phyloP scores from a whole-genome alignment of 75 land plant species.

The Picea sitchensis region DNA sequence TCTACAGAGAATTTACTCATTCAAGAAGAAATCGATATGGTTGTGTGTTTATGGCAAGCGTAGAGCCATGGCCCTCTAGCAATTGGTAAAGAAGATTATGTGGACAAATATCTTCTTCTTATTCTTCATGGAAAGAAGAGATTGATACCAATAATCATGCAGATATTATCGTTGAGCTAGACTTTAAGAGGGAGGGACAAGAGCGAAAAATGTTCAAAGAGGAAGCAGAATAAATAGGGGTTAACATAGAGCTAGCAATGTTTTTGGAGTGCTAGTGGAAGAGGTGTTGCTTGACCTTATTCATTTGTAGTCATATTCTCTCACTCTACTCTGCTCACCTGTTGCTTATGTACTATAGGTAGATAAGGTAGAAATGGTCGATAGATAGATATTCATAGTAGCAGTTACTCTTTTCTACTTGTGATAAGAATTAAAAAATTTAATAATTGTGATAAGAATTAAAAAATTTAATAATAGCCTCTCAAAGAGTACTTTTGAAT shows the following conservation, averaged over 20 bases:
- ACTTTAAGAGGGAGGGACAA: neutral
- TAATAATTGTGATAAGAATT: neutral
- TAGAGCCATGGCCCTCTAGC: neutral
- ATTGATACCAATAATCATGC: neutral
- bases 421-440: neutral
- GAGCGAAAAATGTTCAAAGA: neutral
- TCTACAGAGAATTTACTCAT: too few species aligned
- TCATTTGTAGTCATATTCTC: neutral
- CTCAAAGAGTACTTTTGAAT: neutral
- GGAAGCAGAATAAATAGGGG: conserved; percentile 1
- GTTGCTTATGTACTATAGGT: too few species aligned
- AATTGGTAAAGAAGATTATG: neutral
- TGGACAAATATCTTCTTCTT: neutral
- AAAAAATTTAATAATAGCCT: neutral
- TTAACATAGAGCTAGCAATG: neutral
- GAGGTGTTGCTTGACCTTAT: neutral
- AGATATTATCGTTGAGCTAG: neutral
- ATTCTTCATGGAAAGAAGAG: neutral
- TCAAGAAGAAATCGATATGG: neutral
- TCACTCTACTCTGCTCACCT: too few species aligned
- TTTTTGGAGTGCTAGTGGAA: neutral
- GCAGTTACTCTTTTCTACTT: neutral
- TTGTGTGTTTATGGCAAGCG: neutral
- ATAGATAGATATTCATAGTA: neutral
- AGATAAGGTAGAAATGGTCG: neutral